These are phyloP conservation scores for Coniochaeta prunicola DNA, from an alignment of 2,329 filamentous ascomycete genomes.

Conservation along the genomic window DNA sequence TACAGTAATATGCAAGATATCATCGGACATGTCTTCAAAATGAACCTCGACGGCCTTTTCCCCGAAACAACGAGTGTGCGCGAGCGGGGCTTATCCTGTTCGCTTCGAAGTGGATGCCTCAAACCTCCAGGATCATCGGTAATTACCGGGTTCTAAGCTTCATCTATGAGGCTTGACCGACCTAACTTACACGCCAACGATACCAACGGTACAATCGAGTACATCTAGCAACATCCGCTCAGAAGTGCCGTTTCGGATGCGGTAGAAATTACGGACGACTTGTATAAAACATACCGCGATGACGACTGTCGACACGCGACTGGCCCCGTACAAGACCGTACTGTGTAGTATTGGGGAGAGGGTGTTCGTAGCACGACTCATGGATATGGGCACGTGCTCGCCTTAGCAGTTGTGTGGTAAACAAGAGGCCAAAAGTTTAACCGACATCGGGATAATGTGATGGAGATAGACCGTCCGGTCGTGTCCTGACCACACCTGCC, in stretches of 20 bases:
- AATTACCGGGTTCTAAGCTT: background rate
- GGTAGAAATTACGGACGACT: background rate
- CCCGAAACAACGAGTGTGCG: background rate
- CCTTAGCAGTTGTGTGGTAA: background rate
- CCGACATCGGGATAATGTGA: background rate
- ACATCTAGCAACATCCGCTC: background rate
- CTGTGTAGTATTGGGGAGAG: background rate
- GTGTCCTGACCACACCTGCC: background rate
- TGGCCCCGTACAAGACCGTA: background rate
- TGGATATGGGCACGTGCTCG: background rate
- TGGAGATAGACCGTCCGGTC: background rate
- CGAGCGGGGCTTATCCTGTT: background rate
- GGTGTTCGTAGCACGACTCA: background rate
- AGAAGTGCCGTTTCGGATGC: background rate
- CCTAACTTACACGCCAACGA: background rate
- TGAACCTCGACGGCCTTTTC: background rate
- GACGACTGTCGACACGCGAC: too few species aligned
- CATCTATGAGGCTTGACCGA: background rate
- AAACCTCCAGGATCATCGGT: background rate
- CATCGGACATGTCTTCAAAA: background rate
- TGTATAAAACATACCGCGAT: background rate
- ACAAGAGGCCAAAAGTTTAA: background rate
- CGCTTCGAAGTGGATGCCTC: background rate
- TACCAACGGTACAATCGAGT: background rate
- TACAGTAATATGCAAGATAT: background rate